These are phyloP conservation scores for Austropuccinia psidii DNA, from an alignment of 1,284 basidiomycete genomes.

Conservation along the genomic window DNA sequence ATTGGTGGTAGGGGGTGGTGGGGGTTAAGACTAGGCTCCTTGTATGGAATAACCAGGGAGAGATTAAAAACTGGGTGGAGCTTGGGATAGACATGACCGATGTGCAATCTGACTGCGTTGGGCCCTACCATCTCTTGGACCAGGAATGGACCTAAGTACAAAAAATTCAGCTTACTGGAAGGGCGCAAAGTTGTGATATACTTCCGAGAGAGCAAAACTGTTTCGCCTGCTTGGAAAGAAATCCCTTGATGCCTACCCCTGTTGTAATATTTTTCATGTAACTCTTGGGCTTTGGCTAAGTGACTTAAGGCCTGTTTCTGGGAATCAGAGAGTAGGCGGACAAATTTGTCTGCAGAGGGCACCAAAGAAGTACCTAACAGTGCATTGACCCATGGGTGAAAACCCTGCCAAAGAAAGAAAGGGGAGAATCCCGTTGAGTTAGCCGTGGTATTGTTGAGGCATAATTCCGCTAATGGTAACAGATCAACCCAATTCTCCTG, in stretches of 20 bases:
- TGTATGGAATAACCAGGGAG: neutral
- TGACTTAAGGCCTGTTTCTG: neutral
- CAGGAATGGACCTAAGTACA: neutral
- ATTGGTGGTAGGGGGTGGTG: too few species aligned
- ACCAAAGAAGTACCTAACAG: neutral
- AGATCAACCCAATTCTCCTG: neutral
- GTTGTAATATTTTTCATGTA: neutral
- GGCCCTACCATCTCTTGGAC: neutral
- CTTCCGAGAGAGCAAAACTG: neutral
- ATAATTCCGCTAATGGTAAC: conserved; percentile 16
- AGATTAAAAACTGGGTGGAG: neutral
- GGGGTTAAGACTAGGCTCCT: neutral
- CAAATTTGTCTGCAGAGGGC: neutral
- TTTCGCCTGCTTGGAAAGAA: neutral
- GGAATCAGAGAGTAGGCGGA: neutral
- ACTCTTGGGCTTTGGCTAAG: neutral
- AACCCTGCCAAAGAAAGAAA: conserved; percentile 27
- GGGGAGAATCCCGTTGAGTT: neutral
- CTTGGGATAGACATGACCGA: neutral
- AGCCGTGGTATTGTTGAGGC: conserved; percentile 1
- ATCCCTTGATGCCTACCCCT: neutral
- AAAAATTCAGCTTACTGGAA: neutral
- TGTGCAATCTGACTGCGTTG: neutral
- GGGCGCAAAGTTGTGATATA: neutral
- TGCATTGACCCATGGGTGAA: conserved; percentile 4